phyloP scores from a whole-genome alignment of 345 rosid genomes.

The Cardamine chenopodiifolia region DNA sequence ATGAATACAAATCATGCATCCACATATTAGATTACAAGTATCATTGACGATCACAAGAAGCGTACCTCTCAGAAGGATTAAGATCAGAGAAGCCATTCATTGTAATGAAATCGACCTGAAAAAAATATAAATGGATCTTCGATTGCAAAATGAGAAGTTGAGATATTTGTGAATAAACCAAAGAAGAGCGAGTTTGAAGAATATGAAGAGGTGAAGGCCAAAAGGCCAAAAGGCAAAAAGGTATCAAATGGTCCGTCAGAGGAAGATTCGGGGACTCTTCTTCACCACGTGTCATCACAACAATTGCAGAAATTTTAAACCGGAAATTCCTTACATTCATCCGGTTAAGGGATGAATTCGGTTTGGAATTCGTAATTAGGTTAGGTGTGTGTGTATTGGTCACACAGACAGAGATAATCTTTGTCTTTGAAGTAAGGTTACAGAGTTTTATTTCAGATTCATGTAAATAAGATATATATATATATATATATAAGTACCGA shows the following conservation, averaged over 20 bases:
- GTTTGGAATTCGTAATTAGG: not conserved
- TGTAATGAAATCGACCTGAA: not conserved
- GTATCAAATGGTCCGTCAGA: constrained; percentile 10
- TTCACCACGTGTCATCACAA: constrained; percentile 24
- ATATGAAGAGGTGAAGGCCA: not conserved
- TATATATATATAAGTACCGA: too few relatives aligned
- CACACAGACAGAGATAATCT: not conserved
- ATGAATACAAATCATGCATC: constrained; percentile 10
- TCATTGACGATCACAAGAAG: not conserved
- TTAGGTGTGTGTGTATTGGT: not conserved
- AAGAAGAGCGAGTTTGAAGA: not conserved
- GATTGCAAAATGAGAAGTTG: constrained; percentile 11
- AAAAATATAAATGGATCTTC: not conserved
- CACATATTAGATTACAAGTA: not conserved
- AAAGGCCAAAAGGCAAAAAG: not conserved
- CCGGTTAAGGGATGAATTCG: constrained; percentile 18
- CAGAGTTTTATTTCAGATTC: not conserved
- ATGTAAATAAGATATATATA: too few relatives aligned
- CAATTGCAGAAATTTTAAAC: not conserved
- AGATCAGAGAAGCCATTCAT: constrained; percentile 41
- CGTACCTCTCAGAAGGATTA: constrained; percentile 36
- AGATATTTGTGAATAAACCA: not conserved
- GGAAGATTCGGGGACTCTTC: constrained; percentile 36
- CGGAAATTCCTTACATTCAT: not conserved
- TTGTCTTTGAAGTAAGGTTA: not conserved